These are phyloP conservation scores for Trapa bicornis DNA, from an alignment of 345 rosid species.

Conservation along the genomic window DNA sequence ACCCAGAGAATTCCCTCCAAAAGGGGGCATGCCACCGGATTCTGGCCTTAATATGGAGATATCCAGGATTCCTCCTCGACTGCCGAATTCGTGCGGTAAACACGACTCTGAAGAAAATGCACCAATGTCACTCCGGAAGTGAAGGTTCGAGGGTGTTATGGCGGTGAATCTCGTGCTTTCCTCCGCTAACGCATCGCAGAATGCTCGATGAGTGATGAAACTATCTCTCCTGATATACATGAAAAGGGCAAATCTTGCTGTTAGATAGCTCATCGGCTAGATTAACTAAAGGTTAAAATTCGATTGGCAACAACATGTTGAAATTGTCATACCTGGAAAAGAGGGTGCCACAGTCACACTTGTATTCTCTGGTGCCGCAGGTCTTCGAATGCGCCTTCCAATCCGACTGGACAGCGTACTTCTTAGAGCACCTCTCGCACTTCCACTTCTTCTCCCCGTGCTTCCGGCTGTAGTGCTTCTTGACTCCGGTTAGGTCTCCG, in stretches of 20 bases:
- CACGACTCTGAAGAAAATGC: slow-evolving; percentile 8
- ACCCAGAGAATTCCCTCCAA: not conserved
- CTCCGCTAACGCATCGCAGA: slow-evolving; percentile 45
- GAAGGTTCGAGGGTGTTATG: slow-evolving; percentile 23
- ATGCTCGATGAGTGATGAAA: slow-evolving; percentile 46
- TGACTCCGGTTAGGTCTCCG: slow-evolving; percentile 43
- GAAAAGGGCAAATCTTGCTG: not conserved
- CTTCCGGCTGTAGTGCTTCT: slow-evolving; percentile 43
- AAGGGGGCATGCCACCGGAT: not conserved
- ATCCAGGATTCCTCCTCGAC: not conserved
- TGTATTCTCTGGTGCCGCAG: slow-evolving; percentile 44
- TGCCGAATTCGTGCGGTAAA: slow-evolving; percentile 1
- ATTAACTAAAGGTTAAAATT: too few species aligned
- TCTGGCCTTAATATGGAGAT: slow-evolving; percentile 1
- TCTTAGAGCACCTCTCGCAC: slow-evolving; percentile 50
- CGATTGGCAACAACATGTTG: too few species aligned
- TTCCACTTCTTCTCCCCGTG: slow-evolving; percentile 56
- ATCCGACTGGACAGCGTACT: slow-evolving; percentile 46
- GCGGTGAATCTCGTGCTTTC: slow-evolving; percentile 49
- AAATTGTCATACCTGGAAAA: slow-evolving; percentile 30
- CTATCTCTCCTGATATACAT: slow-evolving; percentile 33
- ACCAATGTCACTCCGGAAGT: slow-evolving; percentile 15
- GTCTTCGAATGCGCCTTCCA: slow-evolving; percentile 49
- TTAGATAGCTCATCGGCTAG: not conserved
- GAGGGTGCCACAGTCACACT: slow-evolving; percentile 46